phyloP scores from a whole-genome alignment of 139 green algal species.

The Chlamydomonas schloesseri region DNA sequence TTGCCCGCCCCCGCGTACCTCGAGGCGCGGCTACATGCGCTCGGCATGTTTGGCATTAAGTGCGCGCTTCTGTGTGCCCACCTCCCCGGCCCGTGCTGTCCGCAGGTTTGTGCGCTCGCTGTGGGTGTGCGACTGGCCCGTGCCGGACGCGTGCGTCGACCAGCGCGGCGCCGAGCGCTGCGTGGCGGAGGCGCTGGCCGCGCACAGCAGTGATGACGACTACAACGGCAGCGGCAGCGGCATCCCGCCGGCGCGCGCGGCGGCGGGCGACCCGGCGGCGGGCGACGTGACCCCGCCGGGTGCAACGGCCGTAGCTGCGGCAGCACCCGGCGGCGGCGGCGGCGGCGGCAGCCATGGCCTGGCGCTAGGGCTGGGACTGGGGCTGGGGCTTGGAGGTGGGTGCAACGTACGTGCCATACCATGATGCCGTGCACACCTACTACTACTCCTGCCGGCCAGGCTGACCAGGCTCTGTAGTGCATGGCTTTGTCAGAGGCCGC shows the following conservation, averaged over 20 bases:
- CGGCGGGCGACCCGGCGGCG: neutral
- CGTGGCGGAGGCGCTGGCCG: neutral
- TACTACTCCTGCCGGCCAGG: too few relatives aligned
- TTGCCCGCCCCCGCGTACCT: too few relatives aligned
- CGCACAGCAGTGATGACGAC: neutral
- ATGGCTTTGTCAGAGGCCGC: neutral
- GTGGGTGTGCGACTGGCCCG: neutral
- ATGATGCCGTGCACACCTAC: too few relatives aligned
- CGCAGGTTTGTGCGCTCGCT: neutral
- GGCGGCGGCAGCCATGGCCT: neutral
- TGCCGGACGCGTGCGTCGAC: neutral
- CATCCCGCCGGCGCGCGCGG: too few relatives aligned
- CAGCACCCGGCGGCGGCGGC: neutral
- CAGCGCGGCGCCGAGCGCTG: neutral
- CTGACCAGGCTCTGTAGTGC: too few relatives aligned
- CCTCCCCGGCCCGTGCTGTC: too few relatives aligned
- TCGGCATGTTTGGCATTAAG: neutral
- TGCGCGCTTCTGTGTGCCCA: neutral
- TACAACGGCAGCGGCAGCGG: too few relatives aligned
- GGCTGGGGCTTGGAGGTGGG: constrained; percentile 1
- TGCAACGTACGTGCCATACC: neutral
- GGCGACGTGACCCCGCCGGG: neutral
- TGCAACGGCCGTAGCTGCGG: too few relatives aligned
- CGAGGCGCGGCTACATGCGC: too few relatives aligned
- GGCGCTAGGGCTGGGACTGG: neutral